Base-by-base conservation (phyloP, 805 yeast species). In the Barnettozyma siamensis region DNA sequence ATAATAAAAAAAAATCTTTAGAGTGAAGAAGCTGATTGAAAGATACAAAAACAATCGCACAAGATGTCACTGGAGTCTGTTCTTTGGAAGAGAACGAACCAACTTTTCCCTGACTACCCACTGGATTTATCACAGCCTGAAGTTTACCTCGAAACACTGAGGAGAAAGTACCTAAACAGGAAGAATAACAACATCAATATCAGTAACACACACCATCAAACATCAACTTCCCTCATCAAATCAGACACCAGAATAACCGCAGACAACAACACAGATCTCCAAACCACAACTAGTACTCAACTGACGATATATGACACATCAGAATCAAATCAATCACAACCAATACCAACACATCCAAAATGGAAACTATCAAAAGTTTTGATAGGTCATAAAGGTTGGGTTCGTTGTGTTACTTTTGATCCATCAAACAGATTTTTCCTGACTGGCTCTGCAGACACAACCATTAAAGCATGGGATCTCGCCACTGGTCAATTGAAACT, bases 331-430 rank as follows among this genome's bases (percentile, higher is more conserved):
- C 15, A 23, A 13, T 21, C 35, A 33, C 27, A 20, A 20, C 35
- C 24, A 26, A 7, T 20, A 7, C 10, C 28, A 19, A 10, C 31
- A 18, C 86, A 77, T 54, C 74, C 76, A 2, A 75, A 79, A 3
- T 88, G 95, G 95, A 75, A 76, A 50, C 69, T 86, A 6, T 70
- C 69, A 56, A 69, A 83, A 42, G 88, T 91, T 3, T 70, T 91
- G 1, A 78, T 85, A 1, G 98, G 98, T 3, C 99, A 93, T 59
- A 72, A 76, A 31, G 99, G 99, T 0, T 89, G 97, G 89, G 88
- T 93, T 1, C 71, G 95, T 35, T 73, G 86, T n/a, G 66, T 88
- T 3, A 72, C 82, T 7, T 75, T 85, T 16, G 98, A 93, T 45
- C 95, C 95, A 1, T 83, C 83, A 26, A 88, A 88, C 58, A 75